These are phyloP conservation scores for Hordeum pubiflorum DNA, from an alignment of 202 grass and related monocot species.

Conservation along the genomic window DNA sequence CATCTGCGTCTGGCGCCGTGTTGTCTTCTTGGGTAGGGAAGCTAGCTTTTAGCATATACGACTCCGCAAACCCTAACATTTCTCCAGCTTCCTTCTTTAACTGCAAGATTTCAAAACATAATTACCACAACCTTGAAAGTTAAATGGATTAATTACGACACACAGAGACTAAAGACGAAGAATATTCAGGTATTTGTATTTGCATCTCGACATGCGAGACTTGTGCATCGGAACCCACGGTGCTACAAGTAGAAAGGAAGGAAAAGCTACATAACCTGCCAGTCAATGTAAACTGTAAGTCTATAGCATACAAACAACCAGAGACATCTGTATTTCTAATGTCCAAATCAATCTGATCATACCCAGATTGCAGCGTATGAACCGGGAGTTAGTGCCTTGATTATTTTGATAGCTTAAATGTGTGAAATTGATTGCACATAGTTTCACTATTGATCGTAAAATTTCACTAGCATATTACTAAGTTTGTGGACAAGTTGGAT, in stretches of 20 bases:
- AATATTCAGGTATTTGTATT: background rate
- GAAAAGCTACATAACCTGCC: background rate
- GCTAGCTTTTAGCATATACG: constrained; percentile 40
- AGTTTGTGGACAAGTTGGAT: background rate
- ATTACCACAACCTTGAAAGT: background rate
- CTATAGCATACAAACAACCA: background rate
- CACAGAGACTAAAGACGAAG: background rate
- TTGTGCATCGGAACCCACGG: background rate
- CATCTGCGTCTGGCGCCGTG: background rate
- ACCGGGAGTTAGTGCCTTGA: background rate
- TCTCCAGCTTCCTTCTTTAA: constrained; percentile 71
- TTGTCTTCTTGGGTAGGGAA: constrained; percentile 28
- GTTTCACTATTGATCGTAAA: too few species aligned
- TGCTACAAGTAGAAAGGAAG: background rate
- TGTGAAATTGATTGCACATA: too few species aligned
- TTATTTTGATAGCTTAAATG: background rate
- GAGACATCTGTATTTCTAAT: background rate
- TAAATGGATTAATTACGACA: background rate
- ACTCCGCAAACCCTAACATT: constrained; percentile 62
- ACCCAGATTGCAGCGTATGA: background rate
- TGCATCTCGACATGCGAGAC: background rate
- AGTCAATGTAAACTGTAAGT: background rate
- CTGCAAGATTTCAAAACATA: constrained; percentile 38
- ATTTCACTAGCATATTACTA: background rate
- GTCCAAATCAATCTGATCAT: background rate